Percentiles rank a stretch among this genome's conserved stretches.
Evolutionary conservation across 768 basidiomycete species (phyloP).

Genomic region (Psilocybe azurescens): DNA sequence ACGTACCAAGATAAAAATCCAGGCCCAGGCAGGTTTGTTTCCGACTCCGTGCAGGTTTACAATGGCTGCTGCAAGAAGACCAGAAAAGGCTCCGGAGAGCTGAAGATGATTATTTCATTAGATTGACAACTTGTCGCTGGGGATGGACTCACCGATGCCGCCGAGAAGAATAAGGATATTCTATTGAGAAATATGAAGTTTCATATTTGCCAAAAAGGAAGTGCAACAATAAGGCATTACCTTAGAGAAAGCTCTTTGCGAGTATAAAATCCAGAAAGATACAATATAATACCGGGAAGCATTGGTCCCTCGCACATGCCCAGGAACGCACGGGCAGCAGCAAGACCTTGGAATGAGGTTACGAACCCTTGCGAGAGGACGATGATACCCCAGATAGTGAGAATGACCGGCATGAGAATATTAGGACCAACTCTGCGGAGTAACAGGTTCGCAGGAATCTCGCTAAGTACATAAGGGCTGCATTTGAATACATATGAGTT

Average conservation of each 20-base stretch:
- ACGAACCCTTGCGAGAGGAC: slow-evolving; percentile 54
- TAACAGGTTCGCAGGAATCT: slow-evolving; percentile 53
- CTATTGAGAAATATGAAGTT: slow-evolving; percentile 22
- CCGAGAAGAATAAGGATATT: slow-evolving; percentile 41
- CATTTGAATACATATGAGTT: background rate
- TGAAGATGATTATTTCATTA: slow-evolving; percentile 9
- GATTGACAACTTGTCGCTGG: background rate
- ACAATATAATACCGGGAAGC: slow-evolving; percentile 43
- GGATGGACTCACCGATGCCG: slow-evolving; percentile 35
- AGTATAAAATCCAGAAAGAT: slow-evolving; percentile 43
- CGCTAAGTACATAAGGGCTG: slow-evolving; percentile 48
- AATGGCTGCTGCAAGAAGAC: slow-evolving; percentile 67
- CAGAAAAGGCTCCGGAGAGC: slow-evolving; percentile 66
- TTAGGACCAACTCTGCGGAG: slow-evolving; percentile 50
- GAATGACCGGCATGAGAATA: slow-evolving; percentile 50
- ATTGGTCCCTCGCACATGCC: slow-evolving; percentile 54
- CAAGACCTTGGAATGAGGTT: slow-evolving; percentile 46
- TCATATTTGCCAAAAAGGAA: background rate
- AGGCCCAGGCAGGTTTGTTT: slow-evolving; percentile 63
- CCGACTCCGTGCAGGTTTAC: slow-evolving; percentile 55
- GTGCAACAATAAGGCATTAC: background rate
- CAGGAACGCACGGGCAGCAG: slow-evolving; percentile 55
- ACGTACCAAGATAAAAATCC: slow-evolving; percentile 61
- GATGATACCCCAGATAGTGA: slow-evolving; percentile 56
- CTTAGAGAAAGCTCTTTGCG: slow-evolving; percentile 25